Conservation (phyloP, 345 rosid genomes). For the Streptanthus diversifolius region DNA sequence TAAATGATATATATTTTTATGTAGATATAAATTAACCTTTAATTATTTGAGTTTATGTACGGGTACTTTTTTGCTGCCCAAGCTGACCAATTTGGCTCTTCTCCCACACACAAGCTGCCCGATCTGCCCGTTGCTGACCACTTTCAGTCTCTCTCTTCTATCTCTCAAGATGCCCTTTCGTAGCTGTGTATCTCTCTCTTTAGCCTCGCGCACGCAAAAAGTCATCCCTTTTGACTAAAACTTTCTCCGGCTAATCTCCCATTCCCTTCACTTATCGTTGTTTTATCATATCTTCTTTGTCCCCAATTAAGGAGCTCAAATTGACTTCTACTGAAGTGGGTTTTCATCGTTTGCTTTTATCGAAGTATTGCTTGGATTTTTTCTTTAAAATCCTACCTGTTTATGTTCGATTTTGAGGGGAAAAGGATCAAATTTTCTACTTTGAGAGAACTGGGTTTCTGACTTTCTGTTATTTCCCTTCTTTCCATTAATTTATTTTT, state of each 20-base stretch:
- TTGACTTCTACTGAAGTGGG: conserved; percentile 11
- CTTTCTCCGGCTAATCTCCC: conserved; percentile 23
- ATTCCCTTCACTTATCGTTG: conserved; percentile 1
- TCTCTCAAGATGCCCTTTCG: conserved; percentile 31
- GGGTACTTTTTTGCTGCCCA: conserved; percentile 43
- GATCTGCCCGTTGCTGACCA: conserved; percentile 53
- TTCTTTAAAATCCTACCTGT: neutral
- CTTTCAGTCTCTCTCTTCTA: conserved; percentile 46
- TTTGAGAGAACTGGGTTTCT: conserved; percentile 9
- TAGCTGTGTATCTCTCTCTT: conserved; percentile 25
- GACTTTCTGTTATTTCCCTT: neutral
- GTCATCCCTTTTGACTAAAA: conserved; percentile 47
- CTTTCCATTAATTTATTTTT: neutral
- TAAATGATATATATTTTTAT: no score
- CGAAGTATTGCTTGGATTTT: neutral
- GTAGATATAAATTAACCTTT: neutral
- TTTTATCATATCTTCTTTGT: conserved; percentile 19
- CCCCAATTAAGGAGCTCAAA: conserved; percentile 22
- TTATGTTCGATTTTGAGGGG: neutral
- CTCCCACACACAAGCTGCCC: conserved; percentile 52
- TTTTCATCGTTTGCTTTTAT: neutral
- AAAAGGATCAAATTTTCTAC: conserved; percentile 22
- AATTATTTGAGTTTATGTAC: neutral
- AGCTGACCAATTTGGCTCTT: conserved; percentile 42
- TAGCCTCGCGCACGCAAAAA: conserved; percentile 28